Percentiles rank a stretch among this genome's conserved stretches.
phyloP scores from a whole-genome alignment of 495 filamentous ascomycete species.

The Tetracladium marchalianum region DNA sequence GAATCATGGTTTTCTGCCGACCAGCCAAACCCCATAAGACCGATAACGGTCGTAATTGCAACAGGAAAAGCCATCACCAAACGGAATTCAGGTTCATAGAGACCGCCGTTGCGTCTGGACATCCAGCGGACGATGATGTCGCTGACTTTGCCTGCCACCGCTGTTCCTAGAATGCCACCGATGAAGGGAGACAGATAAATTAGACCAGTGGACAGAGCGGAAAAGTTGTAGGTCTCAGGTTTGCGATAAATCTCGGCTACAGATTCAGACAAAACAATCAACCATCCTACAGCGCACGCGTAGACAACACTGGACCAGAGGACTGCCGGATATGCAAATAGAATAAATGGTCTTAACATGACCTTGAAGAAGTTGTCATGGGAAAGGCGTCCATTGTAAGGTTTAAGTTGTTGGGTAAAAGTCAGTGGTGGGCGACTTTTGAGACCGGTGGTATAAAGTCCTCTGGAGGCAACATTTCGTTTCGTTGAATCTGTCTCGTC shows the following conservation, averaged over 20 bases:
- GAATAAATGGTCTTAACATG: conserved; percentile 67
- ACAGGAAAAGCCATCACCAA: conserved; percentile 86
- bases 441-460: conserved; percentile 50
- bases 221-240: conserved; percentile 62
- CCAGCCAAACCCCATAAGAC: conserved; percentile 93
- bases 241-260: conserved; percentile 68
- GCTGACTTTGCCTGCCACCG: conserved; percentile 79
- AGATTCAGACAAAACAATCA: conserved; percentile 88
- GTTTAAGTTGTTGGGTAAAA: conserved; percentile 57
- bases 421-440: conserved; percentile 50
- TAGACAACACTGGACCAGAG: conserved; percentile 89
- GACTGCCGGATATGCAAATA: conserved; percentile 80
- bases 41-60: conserved; percentile 67
- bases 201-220: conserved; percentile 67
- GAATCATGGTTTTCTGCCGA: conserved; percentile 60
- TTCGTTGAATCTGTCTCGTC: neutral
- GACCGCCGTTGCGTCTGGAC: conserved; percentile 74
- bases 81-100: conserved; percentile 94
- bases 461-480: conserved; percentile 5
- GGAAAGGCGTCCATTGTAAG: conserved; percentile 68
- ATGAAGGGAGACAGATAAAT: conserved; percentile 87
- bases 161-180: conserved; percentile 82
- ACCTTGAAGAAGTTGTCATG: conserved; percentile 73
- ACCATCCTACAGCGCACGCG: conserved; percentile 83
- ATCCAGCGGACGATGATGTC: conserved; percentile 75